Evolutionary conservation across 1,284 basidiomycete species (phyloP).

Genomic region (Anthracocystis walkeri): DNA sequence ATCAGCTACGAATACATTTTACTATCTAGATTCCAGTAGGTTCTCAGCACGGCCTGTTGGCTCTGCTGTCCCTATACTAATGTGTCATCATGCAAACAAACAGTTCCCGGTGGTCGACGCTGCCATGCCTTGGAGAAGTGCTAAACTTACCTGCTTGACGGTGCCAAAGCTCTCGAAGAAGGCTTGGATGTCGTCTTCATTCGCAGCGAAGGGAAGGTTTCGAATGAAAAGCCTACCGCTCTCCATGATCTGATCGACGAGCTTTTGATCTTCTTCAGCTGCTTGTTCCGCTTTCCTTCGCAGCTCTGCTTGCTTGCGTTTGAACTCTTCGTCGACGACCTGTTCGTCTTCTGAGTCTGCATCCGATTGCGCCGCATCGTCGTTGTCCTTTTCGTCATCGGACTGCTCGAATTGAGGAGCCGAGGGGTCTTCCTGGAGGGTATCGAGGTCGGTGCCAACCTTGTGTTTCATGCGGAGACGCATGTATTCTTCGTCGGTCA

Average conservation of each 20-base stretch:
- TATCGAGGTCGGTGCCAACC: slow-evolving; percentile 58
- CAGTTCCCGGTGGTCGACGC: not conserved
- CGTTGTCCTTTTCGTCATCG: slow-evolving; percentile 55
- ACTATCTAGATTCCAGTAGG: slow-evolving; percentile 68
- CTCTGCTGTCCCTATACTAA: slow-evolving; percentile 69
- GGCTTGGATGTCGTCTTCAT: slow-evolving; percentile 78
- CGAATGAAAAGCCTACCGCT: slow-evolving; percentile 89
- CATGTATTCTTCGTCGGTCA: slow-evolving; percentile 70
- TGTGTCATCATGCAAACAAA: slow-evolving; percentile 55
- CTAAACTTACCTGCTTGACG: slow-evolving; percentile 72
- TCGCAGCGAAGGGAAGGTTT: slow-evolving; percentile 87
- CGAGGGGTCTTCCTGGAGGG: slow-evolving; percentile 23
- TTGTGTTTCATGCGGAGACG: slow-evolving; percentile 69
- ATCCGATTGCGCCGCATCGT: slow-evolving; percentile 24
- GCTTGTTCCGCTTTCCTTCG: slow-evolving; percentile 47
- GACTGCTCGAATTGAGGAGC: slow-evolving; percentile 63
- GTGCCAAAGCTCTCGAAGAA: slow-evolving; percentile 80
- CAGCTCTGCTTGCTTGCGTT: slow-evolving; percentile 38
- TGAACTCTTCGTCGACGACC: slow-evolving; percentile 28
- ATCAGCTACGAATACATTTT: slow-evolving; percentile 54
- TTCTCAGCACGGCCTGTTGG: slow-evolving; percentile 52
- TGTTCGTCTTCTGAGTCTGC: slow-evolving; percentile 38
- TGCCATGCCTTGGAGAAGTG: not conserved
- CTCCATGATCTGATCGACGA: slow-evolving; percentile 76
- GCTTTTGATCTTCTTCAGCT: slow-evolving; percentile 67